Conservation (phyloP, 108 stramenopile genomes). For the Epipyxis sp. region DNA sequence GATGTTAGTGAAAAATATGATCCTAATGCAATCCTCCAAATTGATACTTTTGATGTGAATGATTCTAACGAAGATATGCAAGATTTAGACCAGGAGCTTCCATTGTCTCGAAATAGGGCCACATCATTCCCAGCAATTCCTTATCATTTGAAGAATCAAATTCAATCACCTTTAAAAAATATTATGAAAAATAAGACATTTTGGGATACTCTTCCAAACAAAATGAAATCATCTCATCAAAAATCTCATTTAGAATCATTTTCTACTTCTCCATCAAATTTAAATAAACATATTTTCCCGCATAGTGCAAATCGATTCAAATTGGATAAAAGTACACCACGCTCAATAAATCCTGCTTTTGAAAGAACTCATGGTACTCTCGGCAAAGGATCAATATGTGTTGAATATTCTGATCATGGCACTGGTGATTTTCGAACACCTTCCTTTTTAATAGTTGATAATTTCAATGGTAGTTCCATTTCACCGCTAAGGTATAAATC, state of each 20-base stretch:
- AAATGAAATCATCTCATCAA: background rate
- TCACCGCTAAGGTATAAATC: slow-evolving; percentile 12
- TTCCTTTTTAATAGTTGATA: slow-evolving; percentile 26
- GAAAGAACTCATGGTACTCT: background rate
- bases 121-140: too few species aligned
- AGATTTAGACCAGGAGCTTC: background rate
- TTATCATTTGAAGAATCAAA: background rate
- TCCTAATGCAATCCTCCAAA: background rate
- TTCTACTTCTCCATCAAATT: too few species aligned
- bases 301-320: background rate
- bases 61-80: background rate
- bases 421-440: slow-evolving; percentile 37
- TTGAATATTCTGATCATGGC: slow-evolving; percentile 22
- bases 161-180: background rate
- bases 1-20: background rate
- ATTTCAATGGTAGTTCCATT: slow-evolving; percentile 28
- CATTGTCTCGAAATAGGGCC: too few species aligned
- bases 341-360: background rate
- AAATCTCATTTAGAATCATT: background rate
- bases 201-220: too few species aligned
- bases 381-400: background rate
- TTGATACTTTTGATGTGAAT: background rate
- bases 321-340: background rate
- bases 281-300: background rate
- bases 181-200: background rate